Conservation (phyloP, 495 filamentous ascomycete species). For the Aspergillus sclerotiicarbonarius region DNA sequence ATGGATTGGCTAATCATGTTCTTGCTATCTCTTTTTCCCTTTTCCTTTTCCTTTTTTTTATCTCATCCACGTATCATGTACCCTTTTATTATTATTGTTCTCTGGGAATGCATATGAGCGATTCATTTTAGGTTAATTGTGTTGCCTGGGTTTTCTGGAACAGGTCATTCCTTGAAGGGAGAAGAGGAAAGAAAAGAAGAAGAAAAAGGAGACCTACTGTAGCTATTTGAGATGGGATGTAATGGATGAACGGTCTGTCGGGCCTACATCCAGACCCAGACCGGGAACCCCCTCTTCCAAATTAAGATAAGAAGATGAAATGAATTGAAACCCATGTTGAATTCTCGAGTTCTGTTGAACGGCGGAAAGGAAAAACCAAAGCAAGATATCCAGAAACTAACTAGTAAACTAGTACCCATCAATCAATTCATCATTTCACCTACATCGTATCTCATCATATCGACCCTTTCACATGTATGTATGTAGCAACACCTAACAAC, state of each 20-base stretch:
- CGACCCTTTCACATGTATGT: background rate
- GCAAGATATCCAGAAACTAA: background rate
- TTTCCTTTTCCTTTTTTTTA: background rate
- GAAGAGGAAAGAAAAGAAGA: background rate
- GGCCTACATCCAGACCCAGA: too few relatives aligned
- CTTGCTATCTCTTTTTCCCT: background rate
- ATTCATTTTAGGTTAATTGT: conserved; percentile 10
- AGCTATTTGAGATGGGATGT: background rate
- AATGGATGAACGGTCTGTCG: too few relatives aligned
- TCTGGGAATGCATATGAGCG: conserved; percentile 22
- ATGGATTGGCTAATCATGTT: background rate
- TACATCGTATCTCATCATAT: conserved; percentile 13
- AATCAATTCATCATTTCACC: conserved; percentile 1
- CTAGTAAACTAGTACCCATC: background rate
- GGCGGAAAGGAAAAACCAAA: background rate
- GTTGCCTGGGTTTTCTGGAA: background rate
- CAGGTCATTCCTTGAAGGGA: background rate
- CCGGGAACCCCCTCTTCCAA: too few relatives aligned
- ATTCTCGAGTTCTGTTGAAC: background rate
- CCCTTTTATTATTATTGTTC: conserved; percentile 4
- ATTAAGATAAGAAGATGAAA: background rate
- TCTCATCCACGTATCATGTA: conserved; percentile 3
- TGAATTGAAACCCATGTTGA: background rate
- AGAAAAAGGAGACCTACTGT: background rate
- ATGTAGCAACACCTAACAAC: conserved; percentile 1